phyloP scores from a whole-genome alignment of 2,329 filamentous ascomycete genomes.

The Talaromyces verruculosus region DNA sequence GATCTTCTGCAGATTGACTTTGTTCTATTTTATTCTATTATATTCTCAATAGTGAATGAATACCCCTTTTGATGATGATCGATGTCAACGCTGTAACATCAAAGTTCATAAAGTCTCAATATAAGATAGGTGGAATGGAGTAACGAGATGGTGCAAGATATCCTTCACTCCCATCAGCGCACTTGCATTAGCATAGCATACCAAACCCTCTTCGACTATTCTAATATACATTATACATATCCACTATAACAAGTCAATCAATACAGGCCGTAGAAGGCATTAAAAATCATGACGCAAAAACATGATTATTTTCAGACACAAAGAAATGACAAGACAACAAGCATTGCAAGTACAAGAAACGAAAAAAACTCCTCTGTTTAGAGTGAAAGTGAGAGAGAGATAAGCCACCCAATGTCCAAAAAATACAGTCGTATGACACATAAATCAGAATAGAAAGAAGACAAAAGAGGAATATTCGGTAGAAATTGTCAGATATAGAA shows the following conservation, averaged over 20 bases:
- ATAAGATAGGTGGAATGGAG: neutral
- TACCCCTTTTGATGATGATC: neutral
- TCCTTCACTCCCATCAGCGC: neutral
- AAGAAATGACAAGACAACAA: neutral
- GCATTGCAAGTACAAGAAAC: neutral
- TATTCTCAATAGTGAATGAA: neutral
- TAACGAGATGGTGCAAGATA: neutral
- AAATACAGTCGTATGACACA: conserved; percentile 5
- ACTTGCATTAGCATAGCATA: conserved; percentile 4
- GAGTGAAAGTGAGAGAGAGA: neutral
- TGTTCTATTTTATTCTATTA: neutral
- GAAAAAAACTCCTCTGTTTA: neutral
- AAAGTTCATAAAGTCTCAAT: neutral
- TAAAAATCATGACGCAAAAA: neutral
- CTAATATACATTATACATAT: conserved; percentile 18
- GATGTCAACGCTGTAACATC: neutral
- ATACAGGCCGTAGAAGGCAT: conserved; percentile 1
- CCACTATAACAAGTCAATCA: conserved; percentile 1
- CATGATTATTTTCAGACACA: neutral
- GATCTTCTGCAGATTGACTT: neutral
- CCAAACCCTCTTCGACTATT: neutral
- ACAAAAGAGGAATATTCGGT: conserved; percentile 1
- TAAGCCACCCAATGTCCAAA: neutral
- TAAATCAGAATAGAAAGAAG: neutral
- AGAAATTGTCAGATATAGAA: neutral